Percentiles rank a stretch among this genome's conserved stretches.
These are phyloP conservation scores for Penicillium sp. DNA, from an alignment of 2,329 filamentous ascomycete genomes.

Conservation along the genomic window DNA sequence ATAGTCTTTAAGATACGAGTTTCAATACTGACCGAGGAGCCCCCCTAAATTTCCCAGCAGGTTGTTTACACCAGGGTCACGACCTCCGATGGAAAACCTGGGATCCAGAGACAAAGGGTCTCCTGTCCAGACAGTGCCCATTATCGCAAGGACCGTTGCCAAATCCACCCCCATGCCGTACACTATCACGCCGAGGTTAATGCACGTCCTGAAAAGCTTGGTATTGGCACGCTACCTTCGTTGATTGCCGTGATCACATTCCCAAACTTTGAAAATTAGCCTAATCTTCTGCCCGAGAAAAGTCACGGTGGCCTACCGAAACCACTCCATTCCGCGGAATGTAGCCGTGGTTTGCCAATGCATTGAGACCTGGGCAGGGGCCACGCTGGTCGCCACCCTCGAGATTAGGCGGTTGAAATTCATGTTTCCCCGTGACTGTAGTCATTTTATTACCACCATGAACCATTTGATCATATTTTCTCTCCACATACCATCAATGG, in stretches of 20 bases:
- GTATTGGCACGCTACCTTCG: constrained; percentile 29
- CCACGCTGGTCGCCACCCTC: constrained; percentile 47
- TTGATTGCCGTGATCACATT: constrained; percentile 46
- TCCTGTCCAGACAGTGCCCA: constrained; percentile 57
- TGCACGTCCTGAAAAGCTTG: background rate
- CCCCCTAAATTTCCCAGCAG: constrained; percentile 53
- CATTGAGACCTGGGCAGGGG: constrained; percentile 52
- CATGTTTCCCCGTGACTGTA: constrained; percentile 43
- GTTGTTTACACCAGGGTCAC: constrained; percentile 46
- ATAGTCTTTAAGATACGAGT: background rate
- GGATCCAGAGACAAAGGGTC: constrained; percentile 58
- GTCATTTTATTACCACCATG: background rate
- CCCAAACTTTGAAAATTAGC: constrained; percentile 33
- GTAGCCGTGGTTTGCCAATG: constrained; percentile 52
- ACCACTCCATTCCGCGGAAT: constrained; percentile 50
- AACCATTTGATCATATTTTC: background rate
- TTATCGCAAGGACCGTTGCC: constrained; percentile 49
- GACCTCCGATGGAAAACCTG: constrained; percentile 61
- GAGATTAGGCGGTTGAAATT: constrained; percentile 44
- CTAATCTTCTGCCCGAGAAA: accelerated
- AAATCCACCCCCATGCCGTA: constrained; percentile 58
- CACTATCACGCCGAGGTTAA: constrained; percentile 37
- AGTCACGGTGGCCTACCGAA: constrained; percentile 27
- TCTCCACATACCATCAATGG: constrained; percentile 35
- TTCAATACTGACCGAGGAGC: constrained; percentile 44